These are phyloP conservation scores for Cadophora gregata DNA, from an alignment of 2,329 filamentous ascomycete genomes.

Conservation along the genomic window DNA sequence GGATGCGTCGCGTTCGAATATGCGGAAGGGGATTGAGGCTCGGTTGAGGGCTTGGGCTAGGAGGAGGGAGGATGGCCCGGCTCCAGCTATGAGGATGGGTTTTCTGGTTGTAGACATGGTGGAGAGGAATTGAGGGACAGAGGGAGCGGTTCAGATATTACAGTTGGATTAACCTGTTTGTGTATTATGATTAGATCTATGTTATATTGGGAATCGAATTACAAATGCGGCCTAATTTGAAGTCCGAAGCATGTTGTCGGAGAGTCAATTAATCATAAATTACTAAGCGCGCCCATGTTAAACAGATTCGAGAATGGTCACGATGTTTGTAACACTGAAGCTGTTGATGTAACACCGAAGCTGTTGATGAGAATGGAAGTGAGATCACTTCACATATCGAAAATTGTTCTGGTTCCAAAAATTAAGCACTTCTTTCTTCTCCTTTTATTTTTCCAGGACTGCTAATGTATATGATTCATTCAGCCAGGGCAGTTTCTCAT, in stretches of 20 bases:
- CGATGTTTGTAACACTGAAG: not conserved
- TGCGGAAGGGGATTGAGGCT: slow-evolving; percentile 46
- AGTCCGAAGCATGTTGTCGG: not conserved
- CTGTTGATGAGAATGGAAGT: not conserved
- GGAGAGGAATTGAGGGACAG: no score
- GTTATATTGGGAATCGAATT: not conserved
- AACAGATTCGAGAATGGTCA: not conserved
- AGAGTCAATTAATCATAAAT: not conserved
- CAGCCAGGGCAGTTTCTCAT: not conserved
- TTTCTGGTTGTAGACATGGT: slow-evolving; percentile 38
- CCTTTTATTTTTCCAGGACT: not conserved
- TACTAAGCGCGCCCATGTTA: not conserved
- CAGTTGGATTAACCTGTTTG: no score
- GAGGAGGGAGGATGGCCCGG: slow-evolving; percentile 48
- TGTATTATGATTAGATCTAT: no score
- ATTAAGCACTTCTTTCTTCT: not conserved
- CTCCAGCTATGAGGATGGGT: slow-evolving; percentile 50
- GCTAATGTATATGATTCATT: not conserved
- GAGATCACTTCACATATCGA: not conserved
- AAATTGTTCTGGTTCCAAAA: not conserved
- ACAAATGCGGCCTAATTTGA: not conserved
- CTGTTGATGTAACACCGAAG: not conserved
- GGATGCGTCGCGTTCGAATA: slow-evolving; percentile 53
- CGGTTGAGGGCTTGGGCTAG: slow-evolving; percentile 47
- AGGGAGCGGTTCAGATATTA: no score